phyloP scores from a whole-genome alignment of 116 monocot species.

The Iris pallida region DNA sequence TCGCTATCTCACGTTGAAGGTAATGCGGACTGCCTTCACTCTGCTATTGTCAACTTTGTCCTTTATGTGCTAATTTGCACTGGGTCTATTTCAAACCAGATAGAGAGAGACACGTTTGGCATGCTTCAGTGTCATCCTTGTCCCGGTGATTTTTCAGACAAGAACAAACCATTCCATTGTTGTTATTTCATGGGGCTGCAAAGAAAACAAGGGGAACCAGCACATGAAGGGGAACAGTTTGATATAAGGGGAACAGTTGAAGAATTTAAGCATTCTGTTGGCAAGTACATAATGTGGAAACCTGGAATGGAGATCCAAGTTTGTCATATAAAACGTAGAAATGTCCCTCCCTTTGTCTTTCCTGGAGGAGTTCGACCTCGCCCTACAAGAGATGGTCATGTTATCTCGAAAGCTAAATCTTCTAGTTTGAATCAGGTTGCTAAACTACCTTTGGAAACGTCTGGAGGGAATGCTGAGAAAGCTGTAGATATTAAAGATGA shows the following conservation, averaged over 20 bases:
- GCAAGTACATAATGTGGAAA: constrained; percentile 58
- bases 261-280: constrained; percentile 66
- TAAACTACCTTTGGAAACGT: constrained; percentile 9
- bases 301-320: constrained; percentile 86
- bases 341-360: constrained; percentile 82
- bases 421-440: constrained; percentile 10
- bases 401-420: constrained; percentile 13
- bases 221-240: constrained; percentile 71
- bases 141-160: constrained; percentile 75
- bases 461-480: constrained; percentile 13
- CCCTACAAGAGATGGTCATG: constrained; percentile 25
- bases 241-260: constrained; percentile 86
- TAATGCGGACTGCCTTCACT: constrained; percentile 13
- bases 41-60: too few relatives aligned
- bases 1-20: constrained; percentile 76
- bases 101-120: constrained; percentile 71
- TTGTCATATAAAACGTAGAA: constrained; percentile 75
- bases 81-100: constrained; percentile 29
- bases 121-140: constrained; percentile 91
- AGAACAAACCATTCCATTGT: constrained; percentile 39
- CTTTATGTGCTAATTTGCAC: not conserved
- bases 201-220: constrained; percentile 56
- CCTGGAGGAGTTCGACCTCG: constrained; percentile 78
- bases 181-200: constrained; percentile 87
- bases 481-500: constrained; percentile 12